These are phyloP conservation scores for Przewalskia tangutica DNA, from an alignment of 257 asterid species.

Conservation along the genomic window DNA sequence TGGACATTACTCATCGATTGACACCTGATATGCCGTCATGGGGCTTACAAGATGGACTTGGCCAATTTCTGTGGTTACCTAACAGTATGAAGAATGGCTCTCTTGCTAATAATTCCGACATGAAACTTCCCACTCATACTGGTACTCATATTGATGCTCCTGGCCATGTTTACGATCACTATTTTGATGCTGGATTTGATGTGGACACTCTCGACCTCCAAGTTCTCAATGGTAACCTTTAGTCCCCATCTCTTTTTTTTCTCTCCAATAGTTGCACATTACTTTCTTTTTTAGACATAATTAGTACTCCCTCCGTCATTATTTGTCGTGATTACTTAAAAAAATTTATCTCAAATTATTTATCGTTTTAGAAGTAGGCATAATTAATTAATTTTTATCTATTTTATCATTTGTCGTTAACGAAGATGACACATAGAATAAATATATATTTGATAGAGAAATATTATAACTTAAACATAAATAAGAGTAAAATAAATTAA, in stretches of 20 bases:
- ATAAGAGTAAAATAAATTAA: too few relatives aligned
- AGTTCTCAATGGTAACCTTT: conserved; percentile 63
- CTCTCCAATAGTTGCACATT: background rate
- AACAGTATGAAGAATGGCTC: conserved; percentile 83
- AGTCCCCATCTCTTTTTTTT: background rate
- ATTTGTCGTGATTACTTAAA: too few relatives aligned
- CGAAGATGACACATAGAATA: too few relatives aligned
- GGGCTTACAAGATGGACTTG: conserved; percentile 63
- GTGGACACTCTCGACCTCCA: conserved; percentile 92
- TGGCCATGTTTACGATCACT: conserved; percentile 77
- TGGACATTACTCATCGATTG: conserved; percentile 71
- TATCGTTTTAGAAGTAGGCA: too few relatives aligned
- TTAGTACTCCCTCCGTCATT: background rate
- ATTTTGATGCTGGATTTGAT: conserved; percentile 86
- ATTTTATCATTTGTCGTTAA: too few relatives aligned
- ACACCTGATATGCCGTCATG: conserved; percentile 67
- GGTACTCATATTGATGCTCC: conserved; percentile 99
- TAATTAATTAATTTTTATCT: too few relatives aligned
- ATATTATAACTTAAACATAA: too few relatives aligned
- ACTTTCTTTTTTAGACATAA: background rate
- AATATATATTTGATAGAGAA: too few relatives aligned
- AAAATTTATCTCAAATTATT: too few relatives aligned
- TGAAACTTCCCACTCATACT: conserved; percentile 77
- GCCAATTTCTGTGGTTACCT: conserved; percentile 67
- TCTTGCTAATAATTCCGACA: conserved; percentile 64